Evolutionary conservation across 225 moss, liverwort and hornwort genomes (phyloP).

Genomic region (Straminergon stramineum): DNA sequence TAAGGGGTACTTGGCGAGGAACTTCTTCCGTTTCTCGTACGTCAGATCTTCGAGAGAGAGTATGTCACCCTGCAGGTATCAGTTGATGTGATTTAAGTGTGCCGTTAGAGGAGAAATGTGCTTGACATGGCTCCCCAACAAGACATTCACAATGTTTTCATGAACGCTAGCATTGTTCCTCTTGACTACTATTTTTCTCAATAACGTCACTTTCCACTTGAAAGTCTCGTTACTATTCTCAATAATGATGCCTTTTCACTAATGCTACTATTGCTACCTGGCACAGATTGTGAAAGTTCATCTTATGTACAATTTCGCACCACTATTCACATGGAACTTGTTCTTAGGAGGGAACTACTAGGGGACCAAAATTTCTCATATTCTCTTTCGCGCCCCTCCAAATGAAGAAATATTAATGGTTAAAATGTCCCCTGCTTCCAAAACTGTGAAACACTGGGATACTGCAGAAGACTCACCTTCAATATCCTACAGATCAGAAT

Average conservation of each 20-base stretch:
- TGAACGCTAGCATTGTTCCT: not conserved
- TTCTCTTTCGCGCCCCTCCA: not conserved
- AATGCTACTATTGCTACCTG: not conserved
- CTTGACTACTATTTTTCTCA: not conserved
- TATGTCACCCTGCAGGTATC: constrained; percentile 73
- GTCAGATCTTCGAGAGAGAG: constrained; percentile 87
- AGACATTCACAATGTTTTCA: not conserved
- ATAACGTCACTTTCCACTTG: not conserved
- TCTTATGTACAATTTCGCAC: not conserved
- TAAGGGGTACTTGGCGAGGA: constrained; percentile 59
- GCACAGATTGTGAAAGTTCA: not conserved
- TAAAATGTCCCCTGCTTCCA: not conserved
- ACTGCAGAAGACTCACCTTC: constrained; percentile 38
- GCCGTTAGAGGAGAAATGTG: not conserved
- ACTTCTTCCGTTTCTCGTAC: constrained; percentile 71
- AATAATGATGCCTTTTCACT: not conserved
- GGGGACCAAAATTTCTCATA: not conserved
- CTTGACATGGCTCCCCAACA: not conserved
- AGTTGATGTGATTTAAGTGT: not conserved
- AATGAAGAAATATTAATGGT: not conserved
- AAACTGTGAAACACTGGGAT: not conserved
- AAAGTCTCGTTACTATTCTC: not conserved
- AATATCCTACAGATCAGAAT: constrained; percentile 70
- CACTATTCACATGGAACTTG: not conserved
- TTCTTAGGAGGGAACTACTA: not conserved